Conservation (phyloP, 2,329 filamentous ascomycete genomes). For the Macrophomina tecta region DNA sequence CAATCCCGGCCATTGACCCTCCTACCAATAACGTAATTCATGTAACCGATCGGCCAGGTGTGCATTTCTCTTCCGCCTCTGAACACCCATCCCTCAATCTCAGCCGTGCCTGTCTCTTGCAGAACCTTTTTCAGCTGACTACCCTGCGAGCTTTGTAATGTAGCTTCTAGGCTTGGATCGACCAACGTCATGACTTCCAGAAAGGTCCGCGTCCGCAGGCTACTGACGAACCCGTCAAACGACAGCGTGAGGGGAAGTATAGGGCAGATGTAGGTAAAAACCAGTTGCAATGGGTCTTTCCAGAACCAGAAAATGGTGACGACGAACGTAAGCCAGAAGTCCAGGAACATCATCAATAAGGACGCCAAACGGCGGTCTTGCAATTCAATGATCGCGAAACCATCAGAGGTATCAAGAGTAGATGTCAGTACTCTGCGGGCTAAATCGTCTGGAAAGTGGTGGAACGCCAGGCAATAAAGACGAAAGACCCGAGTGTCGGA, state of each 20-base stretch:
- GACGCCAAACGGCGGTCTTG: conserved; percentile 61
- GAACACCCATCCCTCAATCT: conserved; percentile 49
- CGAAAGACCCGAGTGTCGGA: conserved; percentile 58
- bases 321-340: conserved; percentile 57
- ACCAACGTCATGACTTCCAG: conserved; percentile 69
- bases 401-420: conserved; percentile 68
- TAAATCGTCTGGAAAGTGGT: conserved; percentile 73
- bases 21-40: conserved; percentile 52
- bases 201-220: conserved; percentile 69
- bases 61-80: conserved; percentile 49
- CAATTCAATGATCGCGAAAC: conserved; percentile 76
- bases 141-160: conserved; percentile 51
- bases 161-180: conserved; percentile 40
- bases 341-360: conserved; percentile 41
- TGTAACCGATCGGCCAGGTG: conserved; percentile 56
- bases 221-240: conserved; percentile 73
- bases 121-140: conserved; percentile 8
- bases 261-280: conserved; percentile 70
- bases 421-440: conserved; percentile 67
- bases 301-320: conserved; percentile 61
- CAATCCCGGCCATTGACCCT: conserved; percentile 11
- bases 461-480: conserved; percentile 76
- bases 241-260: conserved; percentile 70
- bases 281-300: conserved; percentile 60
- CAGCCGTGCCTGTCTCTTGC: conserved; percentile 46